Percentiles rank a stretch among this genome's conserved stretches.
These are phyloP conservation scores for Emergomyces africanus DNA, from an alignment of 2,329 filamentous ascomycete genomes.

Conservation along the genomic window DNA sequence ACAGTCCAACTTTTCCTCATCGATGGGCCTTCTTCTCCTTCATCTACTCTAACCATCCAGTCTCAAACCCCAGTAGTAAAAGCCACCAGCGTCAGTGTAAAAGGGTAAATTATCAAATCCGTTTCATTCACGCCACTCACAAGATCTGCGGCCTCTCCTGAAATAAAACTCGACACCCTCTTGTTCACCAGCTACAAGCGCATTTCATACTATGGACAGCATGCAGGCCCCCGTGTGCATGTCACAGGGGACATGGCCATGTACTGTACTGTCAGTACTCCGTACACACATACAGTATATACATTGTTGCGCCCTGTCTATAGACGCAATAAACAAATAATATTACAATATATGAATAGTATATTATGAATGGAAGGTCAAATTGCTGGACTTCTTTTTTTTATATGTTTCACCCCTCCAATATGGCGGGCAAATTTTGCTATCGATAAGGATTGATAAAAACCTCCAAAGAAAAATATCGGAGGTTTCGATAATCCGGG, in stretches of 20 bases:
- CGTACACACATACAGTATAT: too few relatives aligned
- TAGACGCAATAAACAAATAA: too few relatives aligned
- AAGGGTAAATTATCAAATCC: not conserved
- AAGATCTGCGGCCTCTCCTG: slow-evolving; percentile 58
- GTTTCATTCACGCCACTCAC: slow-evolving; percentile 32
- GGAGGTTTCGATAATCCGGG: not conserved
- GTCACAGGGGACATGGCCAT: slow-evolving; percentile 69
- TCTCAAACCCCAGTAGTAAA: slow-evolving; percentile 37
- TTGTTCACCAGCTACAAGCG: slow-evolving; percentile 53
- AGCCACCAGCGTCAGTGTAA: slow-evolving; percentile 7
- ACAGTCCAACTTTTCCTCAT: not conserved
- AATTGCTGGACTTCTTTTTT: not conserved
- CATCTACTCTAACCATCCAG: not conserved
- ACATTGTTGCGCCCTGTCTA: too few relatives aligned
- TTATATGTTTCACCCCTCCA: too few relatives aligned
- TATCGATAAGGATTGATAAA: too few relatives aligned
- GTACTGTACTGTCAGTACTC: too few relatives aligned
- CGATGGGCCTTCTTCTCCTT: not conserved
- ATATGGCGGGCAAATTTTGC: not conserved
- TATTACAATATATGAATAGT: too few relatives aligned
- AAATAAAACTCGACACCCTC: slow-evolving; percentile 62
- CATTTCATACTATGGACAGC: slow-evolving; percentile 60
- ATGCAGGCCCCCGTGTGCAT: slow-evolving; percentile 73
- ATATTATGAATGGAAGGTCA: not conserved
- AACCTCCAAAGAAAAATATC: too few relatives aligned